These are phyloP conservation scores for Emericellopsis terricola DNA, from an alignment of 495 filamentous ascomycete species.

Conservation along the genomic window DNA sequence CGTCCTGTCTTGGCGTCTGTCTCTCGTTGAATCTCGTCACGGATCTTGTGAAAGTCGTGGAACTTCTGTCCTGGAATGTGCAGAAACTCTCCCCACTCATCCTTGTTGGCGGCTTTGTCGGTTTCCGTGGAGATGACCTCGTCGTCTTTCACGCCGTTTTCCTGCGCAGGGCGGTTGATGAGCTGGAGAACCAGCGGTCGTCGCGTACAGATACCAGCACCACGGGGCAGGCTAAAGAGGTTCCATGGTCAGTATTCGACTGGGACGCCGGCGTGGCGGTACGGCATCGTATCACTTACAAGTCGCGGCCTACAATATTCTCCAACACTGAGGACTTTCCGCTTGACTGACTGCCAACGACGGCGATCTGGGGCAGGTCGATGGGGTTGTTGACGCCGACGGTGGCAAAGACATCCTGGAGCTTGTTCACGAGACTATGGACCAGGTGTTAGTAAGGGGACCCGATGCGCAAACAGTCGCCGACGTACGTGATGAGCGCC, in stretches of 20 bases:
- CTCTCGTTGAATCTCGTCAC: constrained; percentile 93
- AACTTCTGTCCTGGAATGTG: constrained; percentile 98
- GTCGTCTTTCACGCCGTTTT: constrained; percentile 57
- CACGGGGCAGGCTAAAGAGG: constrained; percentile 67
- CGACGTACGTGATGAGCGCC: constrained; percentile 35
- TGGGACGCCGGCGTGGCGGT: constrained; percentile 1
- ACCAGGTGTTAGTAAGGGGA: constrained; percentile 9
- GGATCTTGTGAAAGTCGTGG: constrained; percentile 97
- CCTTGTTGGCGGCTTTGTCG: constrained; percentile 74
- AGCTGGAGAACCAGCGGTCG: constrained; percentile 93
- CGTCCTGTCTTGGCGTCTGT: constrained; percentile 91
- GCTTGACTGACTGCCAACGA: constrained; percentile 96
- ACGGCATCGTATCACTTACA: constrained; percentile 40
- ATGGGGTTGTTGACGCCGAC: constrained; percentile 99
- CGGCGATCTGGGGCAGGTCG: constrained; percentile 95
- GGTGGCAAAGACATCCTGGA: constrained; percentile 98
- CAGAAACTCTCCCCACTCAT: constrained; percentile 98
- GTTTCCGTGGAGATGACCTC: constrained; percentile 41
- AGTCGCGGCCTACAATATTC: constrained; percentile 97
- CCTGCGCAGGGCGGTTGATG: constrained; percentile 64
- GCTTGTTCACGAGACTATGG: constrained; percentile 85
- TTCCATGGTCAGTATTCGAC: constrained; percentile 1
- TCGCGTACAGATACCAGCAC: constrained; percentile 93
- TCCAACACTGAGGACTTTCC: constrained; percentile 99
- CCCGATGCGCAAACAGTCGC: not conserved